Evolutionary conservation across 83 land plant species (phyloP), one percentile per base, ranked within the genome.

Genomic region (Picea abies): DNA sequence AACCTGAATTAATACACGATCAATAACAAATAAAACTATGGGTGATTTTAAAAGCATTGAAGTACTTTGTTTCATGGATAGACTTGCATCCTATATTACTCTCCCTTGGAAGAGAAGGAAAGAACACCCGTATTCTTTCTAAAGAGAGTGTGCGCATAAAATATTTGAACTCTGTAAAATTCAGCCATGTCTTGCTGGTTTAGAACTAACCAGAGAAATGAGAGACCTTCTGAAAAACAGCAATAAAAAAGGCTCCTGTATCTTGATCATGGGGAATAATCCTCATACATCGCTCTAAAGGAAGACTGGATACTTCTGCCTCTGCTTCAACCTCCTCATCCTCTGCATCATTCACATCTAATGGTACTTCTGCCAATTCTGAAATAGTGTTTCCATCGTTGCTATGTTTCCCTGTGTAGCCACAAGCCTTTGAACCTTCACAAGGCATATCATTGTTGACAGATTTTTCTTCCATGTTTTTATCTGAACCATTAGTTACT

Each of bases 211-310:
- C 94, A 84, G 90, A 89, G 58, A 91, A 81, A 1, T 90, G 87
- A 44, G 94, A 83, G 80, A 88, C 76, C 80, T 98, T 98, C 66
- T 83, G 87, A 68, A 98, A 86, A 41, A 96, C 99, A 78, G 99
- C 99, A 93, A 98, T 92, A 77, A 98, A 98, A 83, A 98, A 96
- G n/a, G 96, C 99, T 52, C 99, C 99, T 76, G 88, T 91, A 83
- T 98, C 96, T 83, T 98, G 99, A 89, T 98, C 99, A 92, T 94
- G 98, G 47, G 99, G 99, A 78, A 96, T 81, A 82, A 98, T 92
- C 85, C 99, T 89, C 86, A 98, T 87, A 85, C 96, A 96, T 16
- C 92, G 94, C 71, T 96, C 96, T 16, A 98, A 84, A 52, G 99
- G 99, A 68, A 96, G 82, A 66, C 62, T 80, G 37, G 95, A 86